Evolutionary conservation across 768 basidiomycete genomes (phyloP), one percentile per base, ranked within the genome.

Genomic region (Kwoniella bestiolae): DNA sequence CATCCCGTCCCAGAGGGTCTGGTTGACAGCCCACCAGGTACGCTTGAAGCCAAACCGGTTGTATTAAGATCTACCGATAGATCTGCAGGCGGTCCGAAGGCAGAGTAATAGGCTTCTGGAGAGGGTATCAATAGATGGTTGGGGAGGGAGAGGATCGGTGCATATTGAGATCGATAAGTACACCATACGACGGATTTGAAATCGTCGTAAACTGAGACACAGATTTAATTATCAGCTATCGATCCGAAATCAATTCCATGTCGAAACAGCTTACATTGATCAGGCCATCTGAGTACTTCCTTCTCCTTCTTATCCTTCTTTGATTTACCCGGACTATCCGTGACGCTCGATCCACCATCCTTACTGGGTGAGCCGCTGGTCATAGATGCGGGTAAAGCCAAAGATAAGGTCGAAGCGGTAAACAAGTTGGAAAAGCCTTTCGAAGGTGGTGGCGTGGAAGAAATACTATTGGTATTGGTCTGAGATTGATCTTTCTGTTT

Each of bases 171-270:
- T 25, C 94, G 90, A 82, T 98, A 98, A 0, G 94, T 95, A 47
- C 94, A 85, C 90, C 92, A 96, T 56, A 96, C 84, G 5, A 90
- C 85, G 0, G 91, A 91, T 0, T 88, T 88, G 79, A 95, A 97
- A 82, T 97, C 94, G 12, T 86, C 84, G 75, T 94, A 93, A 78
- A 96, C 96, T 35, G 86, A 23, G 41, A 34, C 12, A 5, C n/a
- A n/a, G n/a, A n/a, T n/a, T n/a, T n/a, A n/a, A 21, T 9, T 1
- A 18, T 41, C 38, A 52, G 51, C 51, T 18, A 29, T n/a, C 21
- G 29, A 44, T 41, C 38, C 28, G 56, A 28, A 41, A 25, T 41
- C 12, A n/a, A n/a, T n/a, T n/a, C n/a, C n/a, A n/a, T n/a, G 26
- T 2, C 21, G 28, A n/a, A 35, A 44, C 2, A 34, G 71, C 79